Evolutionary conservation across 2,329 filamentous ascomycete species (phyloP), one percentile per base, ranked within the genome.

Genomic region (Septoria linicola): DNA sequence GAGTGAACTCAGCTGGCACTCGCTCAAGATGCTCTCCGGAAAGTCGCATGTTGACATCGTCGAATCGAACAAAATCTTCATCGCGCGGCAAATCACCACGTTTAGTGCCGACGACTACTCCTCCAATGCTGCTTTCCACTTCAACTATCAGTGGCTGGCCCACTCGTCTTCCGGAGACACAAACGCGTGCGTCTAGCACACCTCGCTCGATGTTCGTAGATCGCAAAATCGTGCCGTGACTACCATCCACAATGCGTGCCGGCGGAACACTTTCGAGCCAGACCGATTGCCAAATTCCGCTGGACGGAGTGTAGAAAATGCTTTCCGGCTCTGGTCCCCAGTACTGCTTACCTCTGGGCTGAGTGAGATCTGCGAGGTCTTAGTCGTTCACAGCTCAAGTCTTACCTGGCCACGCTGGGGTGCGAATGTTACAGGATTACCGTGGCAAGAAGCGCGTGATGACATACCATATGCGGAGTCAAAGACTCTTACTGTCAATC

Each of bases 251-350:
- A 43, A 84, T 73, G 10, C 79, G 70, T 3, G 73, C 70, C 0
- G 66, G 50, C 1, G 81, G 80, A 1, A 82, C 79, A 34, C 74
- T 73, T 57, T 84, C 81, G 1, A 89, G 70, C 85, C 85, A 89
- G 0, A 88, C 85, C 14, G 77, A 78, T 63, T 88, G 85, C 85
- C 85, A 89, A 57, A 89, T 88, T 4, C 85, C 85, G 27, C 82
- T 84, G 64, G 84, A 88, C 0, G 85, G 81, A 0, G 81, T 82
- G 65, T 88, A 88, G 66, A 85, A 88, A 53, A 88, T 88, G 59
- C 76, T 79, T 63, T 84, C 80, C 0, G 81, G 79, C 64, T 81
- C 73, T 7, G 64, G 59, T 14, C 55, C 63, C 81, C 81, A 84
- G 61, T 83, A 83, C 66, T 87, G 84, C 65, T 87, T 87, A 0